These are phyloP conservation scores for Cadophora malorum DNA, from an alignment of 2,329 filamentous ascomycete genomes.

Conservation along the genomic window DNA sequence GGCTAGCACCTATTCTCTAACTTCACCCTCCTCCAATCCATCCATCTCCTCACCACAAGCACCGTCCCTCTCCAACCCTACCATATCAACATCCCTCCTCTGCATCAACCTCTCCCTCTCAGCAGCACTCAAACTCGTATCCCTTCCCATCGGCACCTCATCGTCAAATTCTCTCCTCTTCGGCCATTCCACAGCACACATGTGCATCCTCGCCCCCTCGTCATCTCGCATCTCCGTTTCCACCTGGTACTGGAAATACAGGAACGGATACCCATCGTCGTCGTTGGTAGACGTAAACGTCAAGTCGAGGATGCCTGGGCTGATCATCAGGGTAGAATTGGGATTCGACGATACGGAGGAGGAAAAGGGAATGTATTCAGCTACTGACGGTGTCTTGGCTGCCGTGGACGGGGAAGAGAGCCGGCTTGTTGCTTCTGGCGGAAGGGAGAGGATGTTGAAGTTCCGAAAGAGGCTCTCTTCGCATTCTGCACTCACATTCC, in stretches of 20 bases:
- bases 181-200: constrained; percentile 15
- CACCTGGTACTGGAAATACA: not conserved
- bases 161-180: constrained; percentile 21
- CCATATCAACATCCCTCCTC: constrained; percentile 8
- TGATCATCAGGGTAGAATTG: not conserved
- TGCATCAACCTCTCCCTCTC: constrained; percentile 12
- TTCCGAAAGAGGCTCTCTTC: not conserved
- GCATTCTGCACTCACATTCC: not conserved
- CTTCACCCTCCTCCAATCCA: constrained; percentile 14
- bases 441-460: constrained; percentile 5
- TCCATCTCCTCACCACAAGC: constrained; percentile 1
- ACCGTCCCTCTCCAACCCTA: not conserved
- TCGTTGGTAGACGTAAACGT: not conserved
- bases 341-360: not conserved
- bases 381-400: not conserved
- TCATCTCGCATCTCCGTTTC: not conserved
- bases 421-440: not conserved
- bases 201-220: not conserved
- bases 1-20: not conserved
- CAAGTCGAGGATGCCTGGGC: not conserved
- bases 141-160: not conserved
- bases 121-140: constrained; percentile 11
- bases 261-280: constrained; percentile 8
- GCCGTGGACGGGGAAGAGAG: not conserved
- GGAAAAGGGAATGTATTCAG: not conserved